A percentile compares a stretch with the other conserved stretches of the same genome.
Evolutionary conservation across 106 monocot species (phyloP).

Genomic region (Platanthera zijinensis): DNA sequence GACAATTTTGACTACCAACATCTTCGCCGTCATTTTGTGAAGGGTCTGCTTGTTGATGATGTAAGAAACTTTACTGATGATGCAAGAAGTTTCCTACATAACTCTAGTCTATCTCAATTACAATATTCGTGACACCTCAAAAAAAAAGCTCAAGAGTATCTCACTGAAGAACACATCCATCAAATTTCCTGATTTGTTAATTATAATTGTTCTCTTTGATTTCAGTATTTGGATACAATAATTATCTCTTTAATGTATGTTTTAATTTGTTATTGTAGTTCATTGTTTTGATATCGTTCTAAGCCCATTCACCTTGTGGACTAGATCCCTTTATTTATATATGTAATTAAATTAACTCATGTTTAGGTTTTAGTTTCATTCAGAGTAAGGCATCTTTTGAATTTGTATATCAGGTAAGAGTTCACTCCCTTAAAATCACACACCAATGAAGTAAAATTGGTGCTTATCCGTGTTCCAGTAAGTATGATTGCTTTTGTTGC

Average conservation of each 20-base stretch:
- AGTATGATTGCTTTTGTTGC: neutral
- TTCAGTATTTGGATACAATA: neutral
- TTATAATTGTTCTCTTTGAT: neutral
- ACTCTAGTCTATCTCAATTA: neutral
- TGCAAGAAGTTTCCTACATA: too few species aligned
- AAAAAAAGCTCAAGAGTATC: neutral
- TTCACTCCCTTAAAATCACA: neutral
- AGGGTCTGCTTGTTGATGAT: conserved; percentile 95
- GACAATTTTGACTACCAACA: conserved; percentile 99
- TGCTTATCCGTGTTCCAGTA: neutral
- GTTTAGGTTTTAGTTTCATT: neutral
- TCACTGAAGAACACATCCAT: neutral
- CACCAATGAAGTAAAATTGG: neutral
- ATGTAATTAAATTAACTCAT: neutral
- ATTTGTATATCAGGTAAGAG: neutral
- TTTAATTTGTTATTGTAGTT: neutral
- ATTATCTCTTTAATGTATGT: neutral
- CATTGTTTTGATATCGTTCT: neutral
- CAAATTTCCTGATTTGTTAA: neutral
- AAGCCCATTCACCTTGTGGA: neutral
- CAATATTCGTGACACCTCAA: neutral
- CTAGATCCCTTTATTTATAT: neutral
- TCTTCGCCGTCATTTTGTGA: conserved; percentile 96
- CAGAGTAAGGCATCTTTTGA: neutral
- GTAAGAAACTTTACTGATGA: conserved; percentile 31